Conservation (phyloP, 208 protist species). For the Trypanosoma brucei region DNA sequence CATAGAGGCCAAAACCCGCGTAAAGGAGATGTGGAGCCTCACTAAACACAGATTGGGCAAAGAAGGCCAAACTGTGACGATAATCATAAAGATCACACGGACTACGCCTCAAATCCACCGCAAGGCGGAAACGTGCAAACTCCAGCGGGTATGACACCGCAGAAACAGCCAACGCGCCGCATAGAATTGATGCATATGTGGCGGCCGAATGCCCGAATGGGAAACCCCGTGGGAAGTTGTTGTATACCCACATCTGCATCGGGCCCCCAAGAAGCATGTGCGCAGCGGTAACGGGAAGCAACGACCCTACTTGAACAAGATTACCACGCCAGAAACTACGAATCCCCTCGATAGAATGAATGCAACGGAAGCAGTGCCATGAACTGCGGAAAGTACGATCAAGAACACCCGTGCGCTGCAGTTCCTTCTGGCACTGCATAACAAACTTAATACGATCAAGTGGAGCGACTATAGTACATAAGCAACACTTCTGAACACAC, state of each 20-base stretch:
- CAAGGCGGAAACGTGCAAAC: conserved; percentile 72
- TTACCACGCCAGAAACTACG: conserved; percentile 80
- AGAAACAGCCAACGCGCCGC: conserved; percentile 33
- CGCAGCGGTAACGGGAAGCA: conserved; percentile 59
- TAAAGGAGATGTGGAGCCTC: conserved; percentile 75
- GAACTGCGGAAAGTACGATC: conserved; percentile 44
- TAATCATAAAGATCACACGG: conserved; percentile 55
- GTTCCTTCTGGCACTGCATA: conserved; percentile 69
- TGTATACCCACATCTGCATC: conserved; percentile 53
- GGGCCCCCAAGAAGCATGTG: conserved; percentile 69
- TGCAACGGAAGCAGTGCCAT: conserved; percentile 48
- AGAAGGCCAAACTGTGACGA: conserved; percentile 68
- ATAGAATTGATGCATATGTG: conserved; percentile 47
- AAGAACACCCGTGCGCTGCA: conserved; percentile 49
- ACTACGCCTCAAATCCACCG: conserved; percentile 64
- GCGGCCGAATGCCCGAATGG: conserved; percentile 39
- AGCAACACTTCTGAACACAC: conserved; percentile 42
- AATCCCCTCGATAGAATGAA: conserved; percentile 48
- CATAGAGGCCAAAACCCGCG: conserved; percentile 56
- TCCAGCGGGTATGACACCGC: conserved; percentile 79
- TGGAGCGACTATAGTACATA: conserved; percentile 61
- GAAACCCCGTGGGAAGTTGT: conserved; percentile 28
- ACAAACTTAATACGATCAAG: conserved; percentile 85
- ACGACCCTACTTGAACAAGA: conserved; percentile 62
- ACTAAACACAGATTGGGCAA: conserved; percentile 54